These are phyloP conservation scores for Carpinus viminea DNA, from an alignment of 306 rosid genomes.

Conservation along the genomic window DNA sequence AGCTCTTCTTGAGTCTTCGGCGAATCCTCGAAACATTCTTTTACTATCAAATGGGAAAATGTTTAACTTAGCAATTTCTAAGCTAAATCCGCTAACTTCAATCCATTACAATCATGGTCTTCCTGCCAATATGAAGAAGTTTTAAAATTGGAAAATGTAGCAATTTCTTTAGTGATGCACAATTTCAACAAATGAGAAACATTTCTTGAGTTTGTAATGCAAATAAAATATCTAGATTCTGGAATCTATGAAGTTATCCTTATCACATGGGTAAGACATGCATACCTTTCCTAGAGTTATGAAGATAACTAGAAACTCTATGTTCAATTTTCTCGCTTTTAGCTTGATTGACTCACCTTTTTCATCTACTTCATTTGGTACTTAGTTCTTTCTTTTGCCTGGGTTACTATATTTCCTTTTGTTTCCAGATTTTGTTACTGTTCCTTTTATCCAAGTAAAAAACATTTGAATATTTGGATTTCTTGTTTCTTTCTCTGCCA, in stretches of 20 bases:
- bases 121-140: neutral
- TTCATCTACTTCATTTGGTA: neutral
- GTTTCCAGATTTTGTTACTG: neutral
- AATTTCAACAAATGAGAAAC: no score
- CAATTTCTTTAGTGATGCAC: no score
- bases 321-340: neutral
- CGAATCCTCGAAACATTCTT: neutral
- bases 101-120: neutral
- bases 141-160: neutral
- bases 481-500: neutral
- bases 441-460: neutral
- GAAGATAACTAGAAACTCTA: neutral
- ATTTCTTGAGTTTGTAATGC: neutral
- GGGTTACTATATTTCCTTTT: neutral
- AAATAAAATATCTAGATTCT: neutral
- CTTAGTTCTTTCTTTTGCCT: neutral
- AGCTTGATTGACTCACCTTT: neutral
- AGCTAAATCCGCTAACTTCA: neutral
- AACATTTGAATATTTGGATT: neutral
- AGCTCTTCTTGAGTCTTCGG: no score
- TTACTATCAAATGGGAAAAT: neutral
- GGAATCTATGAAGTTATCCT: neutral
- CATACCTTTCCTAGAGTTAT: neutral
- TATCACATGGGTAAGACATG: neutral
- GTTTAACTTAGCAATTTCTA: neutral